Percentiles rank a stretch among this genome's conserved stretches.
These are phyloP conservation scores for Cercis canadensis DNA, from an alignment of 306 rosid genomes.

Conservation along the genomic window DNA sequence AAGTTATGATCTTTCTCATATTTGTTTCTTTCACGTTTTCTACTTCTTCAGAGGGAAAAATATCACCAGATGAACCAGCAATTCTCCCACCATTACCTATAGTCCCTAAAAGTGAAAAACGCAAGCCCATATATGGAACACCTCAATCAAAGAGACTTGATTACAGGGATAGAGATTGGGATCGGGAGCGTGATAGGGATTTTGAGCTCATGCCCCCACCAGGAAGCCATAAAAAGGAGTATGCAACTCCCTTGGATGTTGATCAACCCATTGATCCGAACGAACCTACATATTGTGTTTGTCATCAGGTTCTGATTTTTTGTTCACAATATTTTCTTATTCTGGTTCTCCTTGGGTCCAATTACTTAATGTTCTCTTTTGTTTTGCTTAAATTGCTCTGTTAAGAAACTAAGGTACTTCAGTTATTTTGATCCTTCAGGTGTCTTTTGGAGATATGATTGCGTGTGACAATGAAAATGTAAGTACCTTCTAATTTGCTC, in stretches of 20 bases:
- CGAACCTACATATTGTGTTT: conserved; percentile 94
- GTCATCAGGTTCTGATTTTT: conserved; percentile 81
- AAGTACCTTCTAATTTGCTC: conserved; percentile 46
- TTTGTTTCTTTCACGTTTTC: conserved; percentile 26
- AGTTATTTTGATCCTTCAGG: conserved; percentile 56
- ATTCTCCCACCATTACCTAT: conserved; percentile 89
- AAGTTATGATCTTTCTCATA: conserved; percentile 21
- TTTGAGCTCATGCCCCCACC: conserved; percentile 97
- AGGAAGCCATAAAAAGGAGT: conserved; percentile 90
- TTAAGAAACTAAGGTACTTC: conserved; percentile 37
- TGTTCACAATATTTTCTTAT: no score
- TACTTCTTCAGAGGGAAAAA: conserved; percentile 76
- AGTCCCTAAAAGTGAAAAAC: conserved; percentile 75
- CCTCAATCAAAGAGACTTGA: conserved; percentile 85
- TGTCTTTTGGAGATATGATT: conserved; percentile 95
- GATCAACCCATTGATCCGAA: conserved; percentile 96
- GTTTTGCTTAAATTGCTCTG: conserved; percentile 36
- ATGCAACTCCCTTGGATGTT: conserved; percentile 69
- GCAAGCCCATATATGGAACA: conserved; percentile 59
- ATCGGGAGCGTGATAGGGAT: conserved; percentile 95
- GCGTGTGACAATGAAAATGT: conserved; percentile 97
- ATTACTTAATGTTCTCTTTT: conserved; percentile 12
- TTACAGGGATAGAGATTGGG: conserved; percentile 92
- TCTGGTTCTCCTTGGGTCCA: conserved; percentile 28
- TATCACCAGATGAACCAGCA: conserved; percentile 83